Conservation (phyloP, 106 monocot genomes). For the Apostasia shenzhenica region DNA sequence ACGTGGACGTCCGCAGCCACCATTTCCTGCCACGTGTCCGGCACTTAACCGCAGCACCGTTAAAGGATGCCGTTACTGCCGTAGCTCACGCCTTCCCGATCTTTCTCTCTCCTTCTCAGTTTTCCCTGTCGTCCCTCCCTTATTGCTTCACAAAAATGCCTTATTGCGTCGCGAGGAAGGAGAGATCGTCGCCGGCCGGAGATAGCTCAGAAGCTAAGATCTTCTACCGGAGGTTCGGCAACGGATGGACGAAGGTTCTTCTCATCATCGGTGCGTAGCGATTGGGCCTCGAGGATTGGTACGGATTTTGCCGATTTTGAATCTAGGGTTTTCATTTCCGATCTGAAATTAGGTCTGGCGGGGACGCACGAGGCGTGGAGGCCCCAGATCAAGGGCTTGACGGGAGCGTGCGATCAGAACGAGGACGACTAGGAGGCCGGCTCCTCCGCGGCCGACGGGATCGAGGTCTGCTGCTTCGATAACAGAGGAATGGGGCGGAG, state of each 20-base stretch:
- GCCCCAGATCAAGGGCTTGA: conserved; percentile 86
- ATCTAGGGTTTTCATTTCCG: conserved; percentile 1
- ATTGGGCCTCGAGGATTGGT: neutral
- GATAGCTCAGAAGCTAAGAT: conserved; percentile 31
- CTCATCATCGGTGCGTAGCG: conserved; percentile 67
- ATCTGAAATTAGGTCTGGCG: conserved; percentile 52
- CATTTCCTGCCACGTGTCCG: neutral
- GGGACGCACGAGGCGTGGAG: conserved; percentile 94
- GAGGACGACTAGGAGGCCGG: conserved; percentile 28
- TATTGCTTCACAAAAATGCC: conserved; percentile 45
- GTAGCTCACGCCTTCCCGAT: no score
- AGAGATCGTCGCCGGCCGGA: conserved; percentile 11
- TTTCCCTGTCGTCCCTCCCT: no score
- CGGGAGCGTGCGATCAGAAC: conserved; percentile 32
- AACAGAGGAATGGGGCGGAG: conserved; percentile 92
- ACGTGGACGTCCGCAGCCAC: neutral
- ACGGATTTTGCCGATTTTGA: neutral
- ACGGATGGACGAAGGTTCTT: conserved; percentile 75
- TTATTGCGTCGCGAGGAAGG: conserved; percentile 48
- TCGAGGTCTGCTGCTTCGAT: conserved; percentile 95
- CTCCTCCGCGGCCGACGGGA: conserved; percentile 21
- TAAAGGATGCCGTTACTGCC: neutral
- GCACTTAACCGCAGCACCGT: neutral
- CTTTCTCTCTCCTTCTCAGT: no score
- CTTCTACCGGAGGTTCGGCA: conserved; percentile 75